Base-by-base conservation (phyloP, 1,284 basidiomycete genomes). In the Ustilago esculenta region DNA sequence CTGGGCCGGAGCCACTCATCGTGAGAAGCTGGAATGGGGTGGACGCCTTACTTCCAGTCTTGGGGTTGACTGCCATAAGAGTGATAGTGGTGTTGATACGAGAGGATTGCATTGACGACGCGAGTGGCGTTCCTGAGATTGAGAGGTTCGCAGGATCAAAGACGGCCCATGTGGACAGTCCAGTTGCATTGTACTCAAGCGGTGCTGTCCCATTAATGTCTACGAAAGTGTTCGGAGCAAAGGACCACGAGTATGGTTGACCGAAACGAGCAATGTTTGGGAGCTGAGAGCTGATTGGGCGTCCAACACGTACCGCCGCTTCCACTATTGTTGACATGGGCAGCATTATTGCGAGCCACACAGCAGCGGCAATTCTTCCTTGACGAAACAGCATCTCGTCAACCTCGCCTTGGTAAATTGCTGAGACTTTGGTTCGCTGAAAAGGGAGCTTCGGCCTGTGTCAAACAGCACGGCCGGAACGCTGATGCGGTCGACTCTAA, bases 261-360 rank as follows among this genome's bases (percentile, higher is more conserved):
- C 71, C 74, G 18, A 58, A 68, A n/a, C 76, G 65, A 10, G 75
- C 79, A 14, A 80, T 66, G 20, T 27, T 39, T 15, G 77, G 79
- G 18, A 75, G 67, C 45, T 80, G 79, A 6, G 52, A 27, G 15
- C 39, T 32, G 8, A 76, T 49, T 15, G 76, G 66, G 25, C 54
- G 56, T 14, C 61, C 40, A 2, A 79, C 66, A 10, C 47, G 40
- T 5, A 72, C 55, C 3, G 47, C 69, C 7, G 64, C 63, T n/a
- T 50, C 42, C 0, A 44, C 35, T 6, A 35, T 15, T 6, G 27
- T 18, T 1, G 50, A 23, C 1, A 54, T n/a, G n/a, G 46, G 8
- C 10, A 63, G 14, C 17, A 55, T 23, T 12, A 43, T 4, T 3
- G 45, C 33, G 32, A 65, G 45, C 49, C 49, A 53, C 9, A 39